Base-by-base conservation (phyloP, 441 rosid species). In the Lagerstroemia fauriei region DNA sequence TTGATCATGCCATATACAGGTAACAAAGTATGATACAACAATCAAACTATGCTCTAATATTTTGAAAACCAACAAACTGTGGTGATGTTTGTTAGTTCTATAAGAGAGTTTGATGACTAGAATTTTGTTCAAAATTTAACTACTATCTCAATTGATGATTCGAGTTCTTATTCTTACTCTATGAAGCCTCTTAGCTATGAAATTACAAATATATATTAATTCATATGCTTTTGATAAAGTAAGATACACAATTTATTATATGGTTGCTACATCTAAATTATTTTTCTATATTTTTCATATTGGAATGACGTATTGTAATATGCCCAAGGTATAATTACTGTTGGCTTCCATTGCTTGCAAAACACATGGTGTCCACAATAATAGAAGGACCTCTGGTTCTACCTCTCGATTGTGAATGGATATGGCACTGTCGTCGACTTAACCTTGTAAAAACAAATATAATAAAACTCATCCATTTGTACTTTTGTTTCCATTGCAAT, bases 361-460 rank as follows among this genome's bases (percentile, higher is more conserved):
- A 89, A 81, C 83, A 87, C 79, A 63, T 86, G 0, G 88, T 89
- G 61, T 82, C 92, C 24, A 81, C 82, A 1, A 48, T 88, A 84
- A 84, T 47, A 50, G 92, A 92, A 82, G 90, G 89, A 69, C 90
- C 92, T 73, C 87, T 93, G 80, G 91, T 93, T 38, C 93, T 94
- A 84, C 98, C 98, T 85, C 91, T 96, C 66, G 98, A 96, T 68
- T 94, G 98, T 83, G 98, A 96, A 89, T 96, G 98, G 99, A 80
- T 96, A 85, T 96, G 98, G 99, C 98, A 94, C 68, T 96, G 98
- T 73, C 99, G 95, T 85, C 88, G 98, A 50, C 98, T 96, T 80
- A 96, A 95, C 78, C 99, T 98, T 4, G 99, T 96, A 92, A 32
- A 5, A 56, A 56, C 44, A 38, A 31, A 78, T 69, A 13, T 56